These are phyloP conservation scores for Leishmania arabica DNA, from an alignment of 208 protist species.

Conservation along the genomic window DNA sequence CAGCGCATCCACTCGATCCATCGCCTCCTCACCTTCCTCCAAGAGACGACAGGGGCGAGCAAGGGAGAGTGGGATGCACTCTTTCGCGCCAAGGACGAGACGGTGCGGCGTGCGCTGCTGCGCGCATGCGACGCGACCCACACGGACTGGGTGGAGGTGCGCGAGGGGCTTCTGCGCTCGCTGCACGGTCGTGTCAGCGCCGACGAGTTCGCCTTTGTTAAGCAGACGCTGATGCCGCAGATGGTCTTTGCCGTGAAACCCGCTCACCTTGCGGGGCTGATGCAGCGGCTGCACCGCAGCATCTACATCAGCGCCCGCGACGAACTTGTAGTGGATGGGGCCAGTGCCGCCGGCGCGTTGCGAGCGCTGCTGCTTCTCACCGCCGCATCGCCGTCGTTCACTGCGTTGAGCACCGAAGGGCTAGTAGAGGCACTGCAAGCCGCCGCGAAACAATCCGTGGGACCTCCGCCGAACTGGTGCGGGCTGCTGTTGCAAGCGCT, in stretches of 20 bases:
- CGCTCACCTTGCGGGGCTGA: constrained; percentile 47
- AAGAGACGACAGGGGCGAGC: constrained; percentile 50
- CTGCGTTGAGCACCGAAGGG: constrained; percentile 7
- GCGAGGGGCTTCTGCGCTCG: constrained; percentile 33
- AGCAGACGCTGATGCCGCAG: constrained; percentile 40
- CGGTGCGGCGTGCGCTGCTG: constrained; percentile 55
- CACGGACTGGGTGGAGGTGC: constrained; percentile 39
- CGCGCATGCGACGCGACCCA: constrained; percentile 35
- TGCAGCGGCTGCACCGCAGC: constrained; percentile 33
- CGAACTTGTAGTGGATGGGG: constrained; percentile 25
- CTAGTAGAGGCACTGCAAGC: constrained; percentile 39
- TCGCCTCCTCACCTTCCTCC: constrained; percentile 66
- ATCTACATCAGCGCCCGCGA: constrained; percentile 22
- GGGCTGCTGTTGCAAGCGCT: constrained; percentile 38
- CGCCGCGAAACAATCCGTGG: constrained; percentile 10
- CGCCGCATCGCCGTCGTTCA: constrained; percentile 37
- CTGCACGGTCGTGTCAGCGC: constrained; percentile 57
- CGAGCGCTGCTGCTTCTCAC: constrained; percentile 53
- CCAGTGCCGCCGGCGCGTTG: constrained; percentile 36
- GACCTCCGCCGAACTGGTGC: constrained; percentile 26
- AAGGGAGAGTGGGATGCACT: constrained; percentile 69
- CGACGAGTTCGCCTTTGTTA: constrained; percentile 49
- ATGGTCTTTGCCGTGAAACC: constrained; percentile 43
- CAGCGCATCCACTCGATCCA: constrained; percentile 64
- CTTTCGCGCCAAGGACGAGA: constrained; percentile 74